Base-by-base conservation (phyloP, 1,284 basidiomycete species). In the Limonomyces culmigenus region DNA sequence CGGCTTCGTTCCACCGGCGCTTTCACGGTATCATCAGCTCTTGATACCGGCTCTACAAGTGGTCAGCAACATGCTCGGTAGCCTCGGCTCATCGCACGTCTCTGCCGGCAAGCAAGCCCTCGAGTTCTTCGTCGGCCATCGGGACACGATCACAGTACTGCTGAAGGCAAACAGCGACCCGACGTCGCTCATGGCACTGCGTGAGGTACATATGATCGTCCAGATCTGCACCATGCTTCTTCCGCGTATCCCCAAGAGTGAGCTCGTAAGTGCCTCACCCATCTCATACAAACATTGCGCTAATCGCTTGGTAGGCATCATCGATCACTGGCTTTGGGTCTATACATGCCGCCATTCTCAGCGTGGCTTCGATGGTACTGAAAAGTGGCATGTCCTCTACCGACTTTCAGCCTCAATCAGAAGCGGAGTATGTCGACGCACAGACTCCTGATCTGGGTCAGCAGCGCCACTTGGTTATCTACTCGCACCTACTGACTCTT, bases 11-110 rank as follows among this genome's bases (percentile, higher is more conserved):
- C 89, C 89, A 1, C 83, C 85, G 0, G 81, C 84, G 0, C 68
- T 85, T 11, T 81, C 87, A 41, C 71, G 89, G 27, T 91, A 93
- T 53, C 84, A 92, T 46, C 86, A 93, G 45, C 53, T 95, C 4
- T 69, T 93, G 42, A 69, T 86, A 53, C 89, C 89, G 0, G 76
- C 80, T 12, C 55, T 95, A 29, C 87, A 93, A 52, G 62, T 92
- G 16, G 67, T 80, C 13, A 67, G 75, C 39, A 74, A 68, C 4
- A 65, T 87, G 39, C 53, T 85, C 17, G 67, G 79, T 2, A 75
- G 74, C 1, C 52, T 86, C 6, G 77, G 80, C 8, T 55, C 61
- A 12, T 70, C 70, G 37, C 79, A 83, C 45, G 52, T 64, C 1
- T 72, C 70, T 1, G 13, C 19, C 13, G 5, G 19, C 17, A 18